Percentiles rank a stretch among this genome's conserved stretches.
phyloP scores from a whole-genome alignment of 441 rosid genomes.

The Gossypium schwendimanii region DNA sequence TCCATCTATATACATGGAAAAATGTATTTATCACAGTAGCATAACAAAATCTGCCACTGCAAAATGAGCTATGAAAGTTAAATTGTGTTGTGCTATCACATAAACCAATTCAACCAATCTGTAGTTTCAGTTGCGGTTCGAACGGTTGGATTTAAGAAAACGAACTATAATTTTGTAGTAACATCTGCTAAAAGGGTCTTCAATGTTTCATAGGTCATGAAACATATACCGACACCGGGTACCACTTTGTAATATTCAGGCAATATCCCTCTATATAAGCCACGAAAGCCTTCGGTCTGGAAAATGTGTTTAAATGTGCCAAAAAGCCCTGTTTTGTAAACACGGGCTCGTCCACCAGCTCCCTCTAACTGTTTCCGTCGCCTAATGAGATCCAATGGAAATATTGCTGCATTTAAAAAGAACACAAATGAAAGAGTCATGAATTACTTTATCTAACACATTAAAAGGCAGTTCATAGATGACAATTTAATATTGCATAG shows the following conservation, averaged over 20 bases:
- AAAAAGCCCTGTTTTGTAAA: constrained; percentile 64
- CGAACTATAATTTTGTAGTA: constrained; percentile 28
- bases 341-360: constrained; percentile 69
- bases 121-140: background rate
- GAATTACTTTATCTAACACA: background rate
- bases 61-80: constrained; percentile 14
- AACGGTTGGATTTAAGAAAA: background rate
- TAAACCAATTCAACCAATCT: background rate
- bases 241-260: constrained; percentile 95
- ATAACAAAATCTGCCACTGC: constrained; percentile 18
- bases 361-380: constrained; percentile 91
- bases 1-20: constrained; percentile 21
- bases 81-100: background rate
- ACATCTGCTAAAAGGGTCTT: constrained; percentile 57
- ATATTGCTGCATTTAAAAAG: constrained; percentile 53
- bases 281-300: constrained; percentile 61
- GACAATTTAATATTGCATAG: background rate
- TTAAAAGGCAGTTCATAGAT: background rate
- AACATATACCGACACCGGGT: constrained; percentile 88
- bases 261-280: constrained; percentile 79
- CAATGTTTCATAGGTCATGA: constrained; percentile 83
- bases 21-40: constrained; percentile 20
- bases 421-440: background rate
- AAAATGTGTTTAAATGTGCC: constrained; percentile 72
- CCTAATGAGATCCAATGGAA: constrained; percentile 88